Conservation (phyloP, 208 protist species). For the Balamuthia mandrillaris region DNA sequence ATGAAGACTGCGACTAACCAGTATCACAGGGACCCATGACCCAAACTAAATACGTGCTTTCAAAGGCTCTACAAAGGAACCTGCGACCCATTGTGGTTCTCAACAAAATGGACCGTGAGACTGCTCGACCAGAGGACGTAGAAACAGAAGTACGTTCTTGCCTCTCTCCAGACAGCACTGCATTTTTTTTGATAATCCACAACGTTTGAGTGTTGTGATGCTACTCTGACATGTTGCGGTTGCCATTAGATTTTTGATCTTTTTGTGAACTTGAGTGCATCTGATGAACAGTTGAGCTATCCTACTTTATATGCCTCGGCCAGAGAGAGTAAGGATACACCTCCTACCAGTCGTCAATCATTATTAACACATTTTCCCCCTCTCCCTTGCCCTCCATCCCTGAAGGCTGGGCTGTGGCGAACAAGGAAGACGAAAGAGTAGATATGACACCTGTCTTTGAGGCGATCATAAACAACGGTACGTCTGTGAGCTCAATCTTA, state of each 20-base stretch:
- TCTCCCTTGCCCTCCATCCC: too few species aligned
- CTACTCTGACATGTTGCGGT: too few species aligned
- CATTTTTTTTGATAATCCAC: too few species aligned
- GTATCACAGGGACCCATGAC: constrained; percentile 91
- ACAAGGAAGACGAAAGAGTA: constrained; percentile 54
- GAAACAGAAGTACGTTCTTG: constrained; percentile 71
- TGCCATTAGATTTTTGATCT: constrained; percentile 90
- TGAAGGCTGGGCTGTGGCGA: constrained; percentile 78
- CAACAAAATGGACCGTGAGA: constrained; percentile 94
- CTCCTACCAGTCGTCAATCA: too few species aligned
- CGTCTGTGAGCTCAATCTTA: constrained; percentile 35
- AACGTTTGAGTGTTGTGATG: too few species aligned
- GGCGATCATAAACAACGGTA: constrained; percentile 82
- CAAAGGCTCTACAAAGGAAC: constrained; percentile 89
- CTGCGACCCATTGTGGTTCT: constrained; percentile 93
- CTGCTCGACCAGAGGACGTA: constrained; percentile 83
- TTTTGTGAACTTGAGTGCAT: constrained; percentile 87
- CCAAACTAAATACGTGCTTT: constrained; percentile 95
- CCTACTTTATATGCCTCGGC: constrained; percentile 90
- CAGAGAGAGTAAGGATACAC: too few species aligned
- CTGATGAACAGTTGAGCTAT: constrained; percentile 91
- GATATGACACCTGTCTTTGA: constrained; percentile 85
- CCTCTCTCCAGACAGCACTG: not conserved
- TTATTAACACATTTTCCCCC: too few species aligned
- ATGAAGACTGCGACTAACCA: not conserved